A percentile compares a stretch with the other conserved stretches of the same genome.
Conservation (phyloP, 2,329 filamentous ascomycete genomes). For the Pseudogymnoascus sp. region DNA sequence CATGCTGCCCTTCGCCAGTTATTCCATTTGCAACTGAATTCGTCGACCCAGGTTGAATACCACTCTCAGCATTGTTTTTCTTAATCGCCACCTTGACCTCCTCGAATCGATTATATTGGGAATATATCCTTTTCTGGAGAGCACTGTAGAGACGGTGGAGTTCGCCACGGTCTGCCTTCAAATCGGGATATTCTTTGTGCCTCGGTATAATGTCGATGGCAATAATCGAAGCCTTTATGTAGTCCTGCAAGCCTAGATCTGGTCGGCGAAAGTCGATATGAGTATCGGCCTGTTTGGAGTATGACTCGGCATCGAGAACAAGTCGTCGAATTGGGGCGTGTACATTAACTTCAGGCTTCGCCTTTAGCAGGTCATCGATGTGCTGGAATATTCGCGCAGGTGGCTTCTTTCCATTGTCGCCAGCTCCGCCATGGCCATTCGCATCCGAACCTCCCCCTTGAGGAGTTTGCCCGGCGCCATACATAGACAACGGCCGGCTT, state of each 20-base stretch:
- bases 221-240: conserved; percentile 74
- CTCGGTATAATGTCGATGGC: conserved; percentile 67
- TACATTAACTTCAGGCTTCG: conserved; percentile 26
- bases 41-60: conserved; percentile 34
- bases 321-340: conserved; percentile 44
- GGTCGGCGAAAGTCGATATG: conserved; percentile 57
- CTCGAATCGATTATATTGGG: conserved; percentile 44
- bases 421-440: not conserved
- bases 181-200: conserved; percentile 65
- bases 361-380: conserved; percentile 37
- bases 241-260: conserved; percentile 75
- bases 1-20: not conserved
- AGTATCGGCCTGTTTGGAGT: conserved; percentile 53
- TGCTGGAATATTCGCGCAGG: conserved; percentile 31
- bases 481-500: conserved; percentile 6
- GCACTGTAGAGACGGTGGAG: conserved; percentile 41
- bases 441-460: not conserved
- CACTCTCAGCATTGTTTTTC: conserved; percentile 55
- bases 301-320: conserved; percentile 45
- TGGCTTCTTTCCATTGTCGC: conserved; percentile 15
- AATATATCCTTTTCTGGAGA: conserved; percentile 44
- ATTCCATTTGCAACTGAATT: conserved; percentile 7
- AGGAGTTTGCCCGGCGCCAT: conserved; percentile 1
- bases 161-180: conserved; percentile 49
- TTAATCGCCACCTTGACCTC: conserved; percentile 53